phyloP scores from a whole-genome alignment of 192 early-diverging fungal genomes.

The Ambispora gerdemannii region DNA sequence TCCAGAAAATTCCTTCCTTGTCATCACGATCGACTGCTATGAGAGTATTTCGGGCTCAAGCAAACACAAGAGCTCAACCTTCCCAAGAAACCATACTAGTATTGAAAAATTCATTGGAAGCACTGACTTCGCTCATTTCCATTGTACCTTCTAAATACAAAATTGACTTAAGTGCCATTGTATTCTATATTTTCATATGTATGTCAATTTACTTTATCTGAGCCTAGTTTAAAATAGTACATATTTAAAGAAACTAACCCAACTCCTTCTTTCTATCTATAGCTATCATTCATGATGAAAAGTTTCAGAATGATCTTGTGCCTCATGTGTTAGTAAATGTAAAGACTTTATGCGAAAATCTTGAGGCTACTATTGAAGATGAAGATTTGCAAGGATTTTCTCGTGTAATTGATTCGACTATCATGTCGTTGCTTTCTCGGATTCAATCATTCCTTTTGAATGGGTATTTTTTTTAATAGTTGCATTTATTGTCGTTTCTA shows the following conservation, averaged over 20 bases:
- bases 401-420: slow-evolving; percentile 25
- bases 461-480: slow-evolving; percentile 27
- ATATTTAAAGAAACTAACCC: no score
- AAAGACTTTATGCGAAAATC: slow-evolving; percentile 42
- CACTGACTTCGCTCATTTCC: slow-evolving; percentile 42
- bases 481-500: neutral
- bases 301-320: slow-evolving; percentile 44
- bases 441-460: slow-evolving; percentile 34
- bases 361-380: slow-evolving; percentile 17
- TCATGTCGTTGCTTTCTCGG: slow-evolving; percentile 9
- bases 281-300: slow-evolving; percentile 44
- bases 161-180: slow-evolving; percentile 48
- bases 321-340: slow-evolving; percentile 46
- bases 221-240: no score
- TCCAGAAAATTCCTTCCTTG: slow-evolving; percentile 44
- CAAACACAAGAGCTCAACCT: neutral
- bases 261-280: no score
- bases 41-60: slow-evolving; percentile 11
- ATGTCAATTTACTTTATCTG: no score
- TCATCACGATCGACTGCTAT: slow-evolving; percentile 22
- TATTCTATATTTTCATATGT: slow-evolving; percentile 51
- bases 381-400: slow-evolving; percentile 30
- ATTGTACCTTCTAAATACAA: slow-evolving; percentile 45
- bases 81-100: slow-evolving; percentile 35
- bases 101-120: slow-evolving; percentile 42